A percentile compares a stretch with the other conserved stretches of the same genome.
phyloP scores from a whole-genome alignment of 2,329 filamentous ascomycete genomes.

The Penicillium decumbens region DNA sequence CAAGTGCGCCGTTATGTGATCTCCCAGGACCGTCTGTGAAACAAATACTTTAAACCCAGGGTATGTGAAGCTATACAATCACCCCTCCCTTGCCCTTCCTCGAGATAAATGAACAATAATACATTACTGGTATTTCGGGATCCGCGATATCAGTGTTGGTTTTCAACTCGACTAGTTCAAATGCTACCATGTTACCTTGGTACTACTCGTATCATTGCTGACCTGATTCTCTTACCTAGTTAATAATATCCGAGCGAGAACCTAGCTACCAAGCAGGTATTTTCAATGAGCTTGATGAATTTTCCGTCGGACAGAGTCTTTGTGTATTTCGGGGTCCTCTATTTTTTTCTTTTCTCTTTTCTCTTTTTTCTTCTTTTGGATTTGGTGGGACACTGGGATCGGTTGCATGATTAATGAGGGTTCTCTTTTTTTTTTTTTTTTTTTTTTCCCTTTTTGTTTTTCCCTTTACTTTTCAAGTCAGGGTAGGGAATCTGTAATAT shows the following conservation, averaged over 20 bases:
- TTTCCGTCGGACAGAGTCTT: not conserved
- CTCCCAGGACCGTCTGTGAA: constrained; percentile 2
- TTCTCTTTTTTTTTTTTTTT: constrained; percentile 7
- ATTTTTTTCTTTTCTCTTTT: constrained; percentile 3
- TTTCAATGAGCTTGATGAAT: not conserved
- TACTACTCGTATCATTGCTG: not conserved
- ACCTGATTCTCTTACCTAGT: not conserved
- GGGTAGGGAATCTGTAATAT: constrained; percentile 17
- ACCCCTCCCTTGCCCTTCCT: not conserved
- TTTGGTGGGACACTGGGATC: constrained; percentile 15
- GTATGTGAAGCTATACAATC: not conserved
- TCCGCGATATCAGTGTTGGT: not conserved
- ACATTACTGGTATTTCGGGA: not conserved
- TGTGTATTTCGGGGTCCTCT: not conserved
- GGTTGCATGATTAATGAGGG: constrained; percentile 20
- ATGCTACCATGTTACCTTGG: not conserved
- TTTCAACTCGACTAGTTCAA: not conserved
- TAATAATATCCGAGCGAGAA: not conserved
- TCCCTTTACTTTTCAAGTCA: not conserved
- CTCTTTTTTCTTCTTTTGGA: constrained; percentile 2
- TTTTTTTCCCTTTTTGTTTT: not conserved
- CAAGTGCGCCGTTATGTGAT: constrained; percentile 84
- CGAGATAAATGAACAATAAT: not conserved
- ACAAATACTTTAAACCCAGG: not conserved
- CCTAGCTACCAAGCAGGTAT: not conserved